These are phyloP conservation scores for Penicillium sp. DNA, from an alignment of 2,329 filamentous ascomycete genomes.

Conservation along the genomic window DNA sequence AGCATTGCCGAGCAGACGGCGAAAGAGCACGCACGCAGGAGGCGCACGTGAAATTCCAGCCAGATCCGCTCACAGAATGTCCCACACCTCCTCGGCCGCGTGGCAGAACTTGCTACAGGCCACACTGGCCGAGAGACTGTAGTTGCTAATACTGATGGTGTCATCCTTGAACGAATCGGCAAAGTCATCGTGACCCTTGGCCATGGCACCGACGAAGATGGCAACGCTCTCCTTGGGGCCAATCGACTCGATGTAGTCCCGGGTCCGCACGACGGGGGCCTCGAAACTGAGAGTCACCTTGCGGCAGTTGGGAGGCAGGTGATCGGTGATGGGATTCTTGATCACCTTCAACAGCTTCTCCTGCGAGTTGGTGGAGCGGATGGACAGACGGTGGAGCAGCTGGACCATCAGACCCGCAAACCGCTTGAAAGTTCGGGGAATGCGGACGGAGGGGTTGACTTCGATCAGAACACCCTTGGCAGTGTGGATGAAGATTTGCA, in stretches of 20 bases:
- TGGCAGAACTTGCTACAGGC: constrained; percentile 99
- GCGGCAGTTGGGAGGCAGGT: constrained; percentile 92
- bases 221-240: constrained; percentile 87
- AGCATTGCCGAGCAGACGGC: constrained; percentile 8
- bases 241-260: constrained; percentile 82
- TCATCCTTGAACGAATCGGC: constrained; percentile 94
- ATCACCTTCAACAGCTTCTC: constrained; percentile 98
- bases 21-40: constrained; percentile 5
- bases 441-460: constrained; percentile 95
- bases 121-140: constrained; percentile 93
- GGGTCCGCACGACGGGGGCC: constrained; percentile 77
- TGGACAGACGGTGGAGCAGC: constrained; percentile 89
- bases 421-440: constrained; percentile 97
- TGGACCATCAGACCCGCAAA: constrained; percentile 99
- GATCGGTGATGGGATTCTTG: constrained; percentile 96
- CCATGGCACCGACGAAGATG: constrained; percentile 98
- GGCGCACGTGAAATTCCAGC: constrained; percentile 10
- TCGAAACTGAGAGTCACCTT: constrained; percentile 98
- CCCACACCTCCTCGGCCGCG: constrained; percentile 94
- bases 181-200: constrained; percentile 93
- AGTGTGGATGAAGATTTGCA: constrained; percentile 98
- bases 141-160: constrained; percentile 97
- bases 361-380: constrained; percentile 93
- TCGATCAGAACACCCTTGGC: constrained; percentile 96
- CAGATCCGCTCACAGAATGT: constrained; percentile 67